Base-by-base conservation (phyloP, 169 alveolate genomes). In the Plasmodium ovale region DNA sequence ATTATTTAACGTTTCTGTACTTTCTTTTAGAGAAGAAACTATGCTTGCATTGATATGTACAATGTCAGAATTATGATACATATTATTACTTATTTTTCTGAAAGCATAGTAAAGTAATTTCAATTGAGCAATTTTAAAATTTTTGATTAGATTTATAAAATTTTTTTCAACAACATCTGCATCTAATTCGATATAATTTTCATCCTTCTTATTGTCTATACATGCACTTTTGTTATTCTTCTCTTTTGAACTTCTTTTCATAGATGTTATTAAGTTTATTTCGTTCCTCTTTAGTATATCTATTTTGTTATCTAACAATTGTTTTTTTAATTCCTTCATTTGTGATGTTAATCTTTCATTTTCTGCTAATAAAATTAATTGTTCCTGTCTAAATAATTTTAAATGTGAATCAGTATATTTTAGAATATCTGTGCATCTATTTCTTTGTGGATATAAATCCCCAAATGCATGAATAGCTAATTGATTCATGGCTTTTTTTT, bases 301-400 rank as follows among this genome's bases (percentile, higher is more conserved):
- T 16, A 82, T 82, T 82, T 82, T 82, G 62, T 82, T 82, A 67
- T 82, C 90, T 59, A 82, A 21, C 1, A 82, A 53, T 58, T 82
- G 90, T 77, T 92, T 92, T 35, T 94, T 77, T 53, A 93, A 56
- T 21, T 91, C 94, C 44, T 93, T 94, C 31, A 93, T 64, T 53
- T 93, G 95, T 82, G 82, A 51, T 44, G 93, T 92, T 65, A 94
- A 70, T 21, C 96, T 87, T 87, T 92, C 94, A 68, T 94, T 94
- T 89, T 94, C 96, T 2, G 96, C 93, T 87, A 94, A 70, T 39
- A 94, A 69, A 73, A 92, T 89, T 69, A 94, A 71, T 88, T 94
- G 96, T 73, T 94, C 96, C 72, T 94, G 96, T 29, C 96, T 88
- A 56, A 94, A 89, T 35, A 94, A 87, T 53, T 92, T 88, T 35